Evolutionary conservation across 139 green algal species (phyloP).

Genomic region (Micromonas pusilla): DNA sequence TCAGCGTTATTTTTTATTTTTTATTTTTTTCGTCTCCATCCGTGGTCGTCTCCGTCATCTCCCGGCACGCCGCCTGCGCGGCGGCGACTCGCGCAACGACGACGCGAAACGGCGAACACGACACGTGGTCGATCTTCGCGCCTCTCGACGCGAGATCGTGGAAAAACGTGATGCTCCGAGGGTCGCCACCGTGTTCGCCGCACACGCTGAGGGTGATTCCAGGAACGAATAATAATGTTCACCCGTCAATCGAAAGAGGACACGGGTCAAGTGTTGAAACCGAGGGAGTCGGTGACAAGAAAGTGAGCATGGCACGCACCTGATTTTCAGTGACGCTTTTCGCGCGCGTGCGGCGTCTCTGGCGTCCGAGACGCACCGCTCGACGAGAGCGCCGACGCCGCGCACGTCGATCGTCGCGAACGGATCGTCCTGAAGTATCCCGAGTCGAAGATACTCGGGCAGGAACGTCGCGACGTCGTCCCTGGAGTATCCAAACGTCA

Average conservation of each 20-base stretch:
- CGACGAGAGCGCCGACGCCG: background rate
- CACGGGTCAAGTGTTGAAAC: too few species aligned
- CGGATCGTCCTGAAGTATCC: constrained; percentile 61
- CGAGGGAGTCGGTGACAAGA: too few species aligned
- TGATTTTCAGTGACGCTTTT: too few species aligned
- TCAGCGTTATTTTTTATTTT: background rate
- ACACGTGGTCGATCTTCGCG: too few species aligned
- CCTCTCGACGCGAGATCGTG: too few species aligned
- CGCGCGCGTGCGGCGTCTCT: background rate
- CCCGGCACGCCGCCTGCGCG: background rate
- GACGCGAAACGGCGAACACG: background rate
- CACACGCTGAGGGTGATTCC: too few species aligned
- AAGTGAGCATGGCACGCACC: too few species aligned
- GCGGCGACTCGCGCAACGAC: background rate
- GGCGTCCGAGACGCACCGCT: background rate
- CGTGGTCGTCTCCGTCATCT: background rate
- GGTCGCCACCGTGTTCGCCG: constrained; percentile 7
- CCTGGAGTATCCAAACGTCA: constrained; percentile 73
- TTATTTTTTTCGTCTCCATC: background rate
- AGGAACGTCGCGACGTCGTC: constrained; percentile 87
- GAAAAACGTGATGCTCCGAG: too few species aligned
- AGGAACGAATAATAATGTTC: background rate
- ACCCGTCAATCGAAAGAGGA: background rate
- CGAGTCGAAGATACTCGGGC: constrained; percentile 51
- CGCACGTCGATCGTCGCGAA: constrained; percentile 48